phyloP scores from a whole-genome alignment of 208 protist species.

The Herpetomonas tarakana region DNA sequence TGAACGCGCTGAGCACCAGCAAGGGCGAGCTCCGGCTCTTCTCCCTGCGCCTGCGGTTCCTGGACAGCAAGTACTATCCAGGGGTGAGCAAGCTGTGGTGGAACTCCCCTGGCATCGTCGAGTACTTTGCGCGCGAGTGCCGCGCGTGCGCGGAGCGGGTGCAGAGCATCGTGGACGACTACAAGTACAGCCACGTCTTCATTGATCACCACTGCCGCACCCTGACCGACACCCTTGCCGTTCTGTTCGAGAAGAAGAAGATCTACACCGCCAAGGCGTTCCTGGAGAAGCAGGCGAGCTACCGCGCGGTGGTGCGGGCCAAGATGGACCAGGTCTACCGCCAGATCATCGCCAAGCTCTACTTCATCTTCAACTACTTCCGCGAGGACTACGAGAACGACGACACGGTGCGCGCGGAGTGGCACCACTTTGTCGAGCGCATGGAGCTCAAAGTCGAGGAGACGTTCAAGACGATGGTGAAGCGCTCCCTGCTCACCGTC shows the following conservation, averaged over 20 bases:
- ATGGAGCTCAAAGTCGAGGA: conserved; percentile 95
- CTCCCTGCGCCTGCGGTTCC: conserved; percentile 82
- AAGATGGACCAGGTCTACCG: conserved; percentile 81
- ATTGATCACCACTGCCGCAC: conserved; percentile 88
- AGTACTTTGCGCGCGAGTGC: conserved; percentile 95
- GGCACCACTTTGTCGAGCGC: conserved; percentile 89
- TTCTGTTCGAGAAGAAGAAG: conserved; percentile 94
- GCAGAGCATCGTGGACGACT: conserved; percentile 91
- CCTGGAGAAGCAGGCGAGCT: conserved; percentile 73
- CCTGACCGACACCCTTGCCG: conserved; percentile 91
- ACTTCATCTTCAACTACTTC: conserved; percentile 88
- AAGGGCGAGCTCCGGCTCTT: conserved; percentile 94
- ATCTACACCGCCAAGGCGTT: conserved; percentile 91
- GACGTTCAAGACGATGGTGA: conserved; percentile 93
- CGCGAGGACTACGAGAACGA: conserved; percentile 84
- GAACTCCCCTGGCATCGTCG: conserved; percentile 92
- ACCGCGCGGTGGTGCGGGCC: conserved; percentile 68
- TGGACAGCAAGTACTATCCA: conserved; percentile 91
- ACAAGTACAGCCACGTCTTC: conserved; percentile 87
- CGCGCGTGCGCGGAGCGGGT: conserved; percentile 81
- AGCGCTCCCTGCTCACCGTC: conserved; percentile 91
- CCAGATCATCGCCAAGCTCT: conserved; percentile 83
- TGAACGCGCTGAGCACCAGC: conserved; percentile 67
- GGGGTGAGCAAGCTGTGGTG: conserved; percentile 94
- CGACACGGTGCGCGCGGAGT: conserved; percentile 85